phyloP scores from a whole-genome alignment of 2,329 filamentous ascomycete genomes.

The Fusarium solani-melongenae region DNA sequence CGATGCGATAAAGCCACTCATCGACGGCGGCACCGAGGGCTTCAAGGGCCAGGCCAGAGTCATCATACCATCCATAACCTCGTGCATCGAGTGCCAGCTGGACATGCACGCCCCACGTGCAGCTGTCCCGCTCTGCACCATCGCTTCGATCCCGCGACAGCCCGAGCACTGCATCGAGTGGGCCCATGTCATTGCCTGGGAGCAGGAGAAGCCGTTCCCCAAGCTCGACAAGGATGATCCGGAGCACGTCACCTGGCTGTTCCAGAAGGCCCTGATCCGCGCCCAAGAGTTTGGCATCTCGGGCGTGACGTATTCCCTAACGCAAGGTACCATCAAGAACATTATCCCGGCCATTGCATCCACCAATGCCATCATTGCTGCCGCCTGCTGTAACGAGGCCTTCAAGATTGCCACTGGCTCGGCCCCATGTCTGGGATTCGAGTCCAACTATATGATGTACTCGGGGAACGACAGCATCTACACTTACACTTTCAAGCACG shows the following conservation, averaged over 20 bases:
- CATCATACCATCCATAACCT: constrained; percentile 90
- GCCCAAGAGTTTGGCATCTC: constrained; percentile 89
- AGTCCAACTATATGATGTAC: constrained; percentile 99
- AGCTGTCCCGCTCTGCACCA: constrained; percentile 95
- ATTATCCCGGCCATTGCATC: constrained; percentile 99
- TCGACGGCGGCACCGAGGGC: constrained; percentile 96
- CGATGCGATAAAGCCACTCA: constrained; percentile 90
- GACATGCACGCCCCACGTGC: constrained; percentile 98
- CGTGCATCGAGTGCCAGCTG: constrained; percentile 97
- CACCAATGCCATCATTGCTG: constrained; percentile 96
- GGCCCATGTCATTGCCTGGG: constrained; percentile 99
- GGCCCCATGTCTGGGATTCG: constrained; percentile 81
- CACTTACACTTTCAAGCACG: constrained; percentile 95
- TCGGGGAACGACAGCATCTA: constrained; percentile 96
- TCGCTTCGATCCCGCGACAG: constrained; percentile 95
- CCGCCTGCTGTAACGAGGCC: constrained; percentile 95
- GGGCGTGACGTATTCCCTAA: constrained; percentile 94
- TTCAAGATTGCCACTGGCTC: constrained; percentile 90
- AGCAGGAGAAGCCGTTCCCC: constrained; percentile 84
- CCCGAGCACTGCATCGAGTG: constrained; percentile 99
- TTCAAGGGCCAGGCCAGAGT: constrained; percentile 98
- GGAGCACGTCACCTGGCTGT: constrained; percentile 97
- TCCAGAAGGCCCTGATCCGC: constrained; percentile 82
- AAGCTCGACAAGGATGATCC: constrained; percentile 94
- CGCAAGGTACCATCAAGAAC: constrained; percentile 98